Evolutionary conservation across 1,139 yeast genomes (phyloP).

Genomic region (Scheffersomyces titani): DNA sequence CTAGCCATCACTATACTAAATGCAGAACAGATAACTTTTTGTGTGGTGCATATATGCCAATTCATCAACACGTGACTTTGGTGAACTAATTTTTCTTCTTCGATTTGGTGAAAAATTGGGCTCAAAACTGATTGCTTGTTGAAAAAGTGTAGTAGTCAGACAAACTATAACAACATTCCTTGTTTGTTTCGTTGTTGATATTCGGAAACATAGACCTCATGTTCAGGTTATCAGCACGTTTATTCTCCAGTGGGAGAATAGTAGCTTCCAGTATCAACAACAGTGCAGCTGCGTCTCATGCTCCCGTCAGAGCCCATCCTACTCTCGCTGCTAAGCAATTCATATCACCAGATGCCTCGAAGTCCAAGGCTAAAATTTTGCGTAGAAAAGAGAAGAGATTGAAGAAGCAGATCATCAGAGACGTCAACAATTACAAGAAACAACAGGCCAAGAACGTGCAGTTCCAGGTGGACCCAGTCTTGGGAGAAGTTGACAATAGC

Average conservation of each 20-base stretch:
- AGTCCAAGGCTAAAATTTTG: conserved; percentile 36
- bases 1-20: not conserved
- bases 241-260: conserved; percentile 20
- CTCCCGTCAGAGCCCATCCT: conserved; percentile 21
- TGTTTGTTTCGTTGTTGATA: conserved; percentile 4
- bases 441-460: conserved; percentile 31
- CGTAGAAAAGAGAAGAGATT: conserved; percentile 44
- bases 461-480: conserved; percentile 67
- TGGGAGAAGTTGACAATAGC: conserved; percentile 69
- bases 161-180: not conserved
- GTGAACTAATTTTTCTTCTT: no score
- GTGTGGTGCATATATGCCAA: not conserved
- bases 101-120: not conserved
- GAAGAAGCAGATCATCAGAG: conserved; percentile 46
- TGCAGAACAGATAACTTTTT: no score
- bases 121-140: not conserved
- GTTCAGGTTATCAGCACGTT: conserved; percentile 19
- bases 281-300: conserved; percentile 8
- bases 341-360: conserved; percentile 24
- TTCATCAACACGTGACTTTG: not conserved
- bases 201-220: conserved; percentile 8
- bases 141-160: not conserved
- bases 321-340: conserved; percentile 36
- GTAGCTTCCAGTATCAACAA: conserved; percentile 10
- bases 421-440: conserved; percentile 48